Percentiles rank a stretch among this genome's conserved stretches.
These are phyloP conservation scores for Monosporascus ibericus DNA, from an alignment of 2,329 filamentous ascomycete species.

Conservation along the genomic window DNA sequence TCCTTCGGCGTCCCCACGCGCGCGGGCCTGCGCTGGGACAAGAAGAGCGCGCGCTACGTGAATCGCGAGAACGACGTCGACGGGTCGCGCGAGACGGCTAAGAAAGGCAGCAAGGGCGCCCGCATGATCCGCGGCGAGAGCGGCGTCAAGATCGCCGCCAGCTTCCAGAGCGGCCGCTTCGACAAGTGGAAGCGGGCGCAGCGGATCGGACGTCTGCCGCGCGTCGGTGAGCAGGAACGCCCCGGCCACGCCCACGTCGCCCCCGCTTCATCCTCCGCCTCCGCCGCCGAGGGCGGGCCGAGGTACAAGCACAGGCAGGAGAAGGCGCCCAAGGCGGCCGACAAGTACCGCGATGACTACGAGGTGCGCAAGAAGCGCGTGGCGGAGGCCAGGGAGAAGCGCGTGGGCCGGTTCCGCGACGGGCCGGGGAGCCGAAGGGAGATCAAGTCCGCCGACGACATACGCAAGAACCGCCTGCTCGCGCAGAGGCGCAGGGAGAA, in stretches of 20 bases:
- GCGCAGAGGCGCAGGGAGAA: conserved; percentile 76
- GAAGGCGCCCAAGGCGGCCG: conserved; percentile 85
- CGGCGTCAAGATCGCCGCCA: conserved; percentile 92
- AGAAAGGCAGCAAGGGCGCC: conserved; percentile 44
- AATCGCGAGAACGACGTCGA: conserved; percentile 89
- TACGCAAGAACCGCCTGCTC: conserved; percentile 73
- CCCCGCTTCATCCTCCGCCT: conserved; percentile 22
- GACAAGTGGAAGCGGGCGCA: conserved; percentile 87
- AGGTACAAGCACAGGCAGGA: conserved; percentile 83
- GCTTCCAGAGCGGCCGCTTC: conserved; percentile 88
- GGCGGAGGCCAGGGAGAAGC: conserved; percentile 79
- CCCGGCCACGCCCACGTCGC: conserved; percentile 24
- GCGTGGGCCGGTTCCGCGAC: conserved; percentile 67
- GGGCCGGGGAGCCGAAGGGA: conserved; percentile 62
- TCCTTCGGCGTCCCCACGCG: conserved; percentile 72
- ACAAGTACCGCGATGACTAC: conserved; percentile 89
- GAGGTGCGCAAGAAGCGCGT: conserved; percentile 85
- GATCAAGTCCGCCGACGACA: conserved; percentile 75
- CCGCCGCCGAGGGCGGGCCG: conserved; percentile 37
- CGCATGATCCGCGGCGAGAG: conserved; percentile 81
- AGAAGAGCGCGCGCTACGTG: conserved; percentile 94
- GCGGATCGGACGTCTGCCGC: conserved; percentile 70
- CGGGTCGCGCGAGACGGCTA: conserved; percentile 55
- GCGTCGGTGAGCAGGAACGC: conserved; percentile 70
- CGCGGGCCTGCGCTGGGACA: conserved; percentile 87